Percentiles rank a stretch among this genome's conserved stretches.
Conservation (phyloP, 2,329 filamentous ascomycete species). For the Diplodia seriata region DNA sequence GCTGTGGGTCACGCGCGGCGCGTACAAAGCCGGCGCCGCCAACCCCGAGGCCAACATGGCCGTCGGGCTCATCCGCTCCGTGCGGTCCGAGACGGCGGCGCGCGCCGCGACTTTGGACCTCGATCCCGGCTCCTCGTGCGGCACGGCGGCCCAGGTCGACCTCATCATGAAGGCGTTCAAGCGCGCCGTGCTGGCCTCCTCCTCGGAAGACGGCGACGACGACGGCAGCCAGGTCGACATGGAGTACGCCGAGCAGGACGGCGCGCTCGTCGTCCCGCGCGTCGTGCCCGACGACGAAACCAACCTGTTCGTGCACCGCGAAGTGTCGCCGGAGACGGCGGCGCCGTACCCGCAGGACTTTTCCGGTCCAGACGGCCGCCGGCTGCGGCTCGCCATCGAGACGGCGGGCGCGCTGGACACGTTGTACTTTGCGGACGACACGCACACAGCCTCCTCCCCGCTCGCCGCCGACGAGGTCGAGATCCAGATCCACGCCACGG, state of each 20-base stretch:
- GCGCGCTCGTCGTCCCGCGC: slow-evolving; percentile 25
- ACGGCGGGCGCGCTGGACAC: slow-evolving; percentile 27
- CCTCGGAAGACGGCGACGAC: neutral
- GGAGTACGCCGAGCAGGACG: slow-evolving; percentile 27
- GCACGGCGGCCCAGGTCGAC: neutral
- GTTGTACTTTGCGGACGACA: slow-evolving; percentile 27
- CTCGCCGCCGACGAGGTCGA: slow-evolving; percentile 42
- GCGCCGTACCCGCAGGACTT: slow-evolving; percentile 28
- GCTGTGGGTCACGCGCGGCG: slow-evolving; percentile 28
- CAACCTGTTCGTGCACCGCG: slow-evolving; percentile 24
- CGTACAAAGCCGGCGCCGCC: slow-evolving; percentile 10
- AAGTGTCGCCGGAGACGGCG: neutral
- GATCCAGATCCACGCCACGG: slow-evolving; percentile 32
- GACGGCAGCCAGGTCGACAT: slow-evolving; percentile 11
- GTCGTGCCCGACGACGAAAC: slow-evolving; percentile 21
- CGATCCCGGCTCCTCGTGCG: slow-evolving; percentile 15
- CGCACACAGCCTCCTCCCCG: neutral
- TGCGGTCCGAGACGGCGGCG: slow-evolving; percentile 27
- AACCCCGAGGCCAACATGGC: slow-evolving; percentile 28
- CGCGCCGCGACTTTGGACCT: slow-evolving; percentile 27
- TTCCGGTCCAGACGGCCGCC: neutral
- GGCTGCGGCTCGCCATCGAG: slow-evolving; percentile 19
- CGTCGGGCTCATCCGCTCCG: slow-evolving; percentile 17
- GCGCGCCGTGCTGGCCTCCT: neutral
- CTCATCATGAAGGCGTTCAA: slow-evolving; percentile 26